Evolutionary conservation across 78 protist species (phyloP).

Genomic region (Mantamonas sphyraenae): DNA sequence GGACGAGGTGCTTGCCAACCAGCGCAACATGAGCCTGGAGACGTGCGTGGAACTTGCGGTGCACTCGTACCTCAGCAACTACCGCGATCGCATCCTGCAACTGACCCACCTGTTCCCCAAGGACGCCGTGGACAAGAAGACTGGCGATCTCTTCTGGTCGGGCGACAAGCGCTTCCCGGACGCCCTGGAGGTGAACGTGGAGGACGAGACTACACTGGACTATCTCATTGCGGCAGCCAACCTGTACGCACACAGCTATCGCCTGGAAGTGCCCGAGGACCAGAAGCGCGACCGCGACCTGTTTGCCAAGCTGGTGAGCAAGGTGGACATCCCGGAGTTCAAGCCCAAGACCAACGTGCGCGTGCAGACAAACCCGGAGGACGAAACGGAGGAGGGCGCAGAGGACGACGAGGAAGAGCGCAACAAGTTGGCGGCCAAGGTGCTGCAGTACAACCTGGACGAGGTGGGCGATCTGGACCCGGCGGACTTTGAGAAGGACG

Average conservation of each 20-base stretch:
- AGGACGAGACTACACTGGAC: background rate
- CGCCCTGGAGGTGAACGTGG: constrained; percentile 7
- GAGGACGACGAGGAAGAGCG: background rate
- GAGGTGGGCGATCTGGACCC: background rate
- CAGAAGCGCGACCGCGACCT: no score
- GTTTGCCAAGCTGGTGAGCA: no score
- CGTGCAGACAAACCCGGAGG: constrained; percentile 49
- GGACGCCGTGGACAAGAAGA: background rate
- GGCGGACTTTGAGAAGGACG: constrained; percentile 78
- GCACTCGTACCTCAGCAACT: background rate
- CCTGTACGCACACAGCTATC: background rate
- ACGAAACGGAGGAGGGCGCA: constrained; percentile 31
- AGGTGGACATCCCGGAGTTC: constrained; percentile 76
- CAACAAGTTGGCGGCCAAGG: background rate
- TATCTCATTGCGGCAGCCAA: constrained; percentile 4
- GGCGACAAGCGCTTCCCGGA: background rate
- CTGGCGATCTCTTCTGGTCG: constrained; percentile 18
- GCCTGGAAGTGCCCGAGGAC: constrained; percentile 14
- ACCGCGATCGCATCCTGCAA: background rate
- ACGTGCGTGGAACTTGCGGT: background rate
- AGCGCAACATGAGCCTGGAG: no score
- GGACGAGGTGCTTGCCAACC: no score
- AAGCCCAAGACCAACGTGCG: constrained; percentile 64
- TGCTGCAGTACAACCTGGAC: background rate
- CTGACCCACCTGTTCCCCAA: background rate